Evolutionary conservation across 2,329 filamentous ascomycete genomes (phyloP), one percentile per base, ranked within the genome.

Genomic region (Hymenoscyphus fraxineus): DNA sequence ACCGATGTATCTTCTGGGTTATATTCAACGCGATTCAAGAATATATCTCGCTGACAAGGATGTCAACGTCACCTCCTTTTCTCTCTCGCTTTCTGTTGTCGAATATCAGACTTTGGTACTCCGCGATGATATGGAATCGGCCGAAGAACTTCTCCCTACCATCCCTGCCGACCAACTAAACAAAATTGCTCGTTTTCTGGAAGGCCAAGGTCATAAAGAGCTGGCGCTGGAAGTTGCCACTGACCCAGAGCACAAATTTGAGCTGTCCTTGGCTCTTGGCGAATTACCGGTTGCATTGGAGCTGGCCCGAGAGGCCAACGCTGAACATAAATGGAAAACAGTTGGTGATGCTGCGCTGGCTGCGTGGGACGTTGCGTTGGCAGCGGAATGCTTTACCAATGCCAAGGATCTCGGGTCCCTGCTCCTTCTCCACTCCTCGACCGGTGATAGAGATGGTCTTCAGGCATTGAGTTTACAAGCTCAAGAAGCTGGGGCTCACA

Each of bases 261-360:
- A 99, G 66, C 85, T 99, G 27, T 90, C 95, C 0, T 82, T 99
- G 39, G 85, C 87, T 2, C 83, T 99, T 55, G 92, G 89, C 72
- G 90, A 95, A 68, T 85, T 98, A 15, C 85, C 93, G 51, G 91
- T 94, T 73, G 94, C 94, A 0, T 84, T 97, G 2, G 88, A 93
- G 66, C 87, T 98, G 60, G 94, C 95, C 6, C 85, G 88, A 51
- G 83, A 90, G 76, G 90, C 92, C 12, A 90, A 97, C 68, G 91
- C 88, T 1, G 95, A 98, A 76, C 94, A 98, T 80, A 97, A 97
- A 79, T 99, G 95, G 95, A 98, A 98, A 84, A 93, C 88, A 3
- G 92, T 99, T 4, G 95, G 95, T 66, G 95, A 99, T 72, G 91
- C 93, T 1, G 95, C 95, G 1, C 84, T 99, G 51, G 80, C 87